A percentile compares a stretch with the other conserved stretches of the same genome.
phyloP scores from a whole-genome alignment of 2,329 filamentous ascomycete genomes.

The Pezicula rhizophila region DNA sequence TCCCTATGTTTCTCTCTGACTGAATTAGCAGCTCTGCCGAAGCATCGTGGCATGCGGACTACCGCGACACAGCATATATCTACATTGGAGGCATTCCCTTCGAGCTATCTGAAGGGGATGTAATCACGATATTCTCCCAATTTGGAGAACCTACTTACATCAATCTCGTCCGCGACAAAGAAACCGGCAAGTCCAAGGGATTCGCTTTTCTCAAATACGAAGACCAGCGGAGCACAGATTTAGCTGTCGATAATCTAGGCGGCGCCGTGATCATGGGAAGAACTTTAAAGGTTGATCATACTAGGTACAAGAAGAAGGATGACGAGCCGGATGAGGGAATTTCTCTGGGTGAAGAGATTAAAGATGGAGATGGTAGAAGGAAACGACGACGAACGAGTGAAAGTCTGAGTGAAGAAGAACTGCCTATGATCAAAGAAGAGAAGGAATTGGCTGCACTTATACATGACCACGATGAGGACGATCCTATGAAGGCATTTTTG shows the following conservation, averaged over 20 bases:
- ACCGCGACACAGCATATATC: slow-evolving; percentile 92
- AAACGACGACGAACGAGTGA: slow-evolving; percentile 26
- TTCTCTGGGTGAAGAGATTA: slow-evolving; percentile 35
- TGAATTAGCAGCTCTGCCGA: slow-evolving; percentile 57
- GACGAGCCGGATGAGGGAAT: slow-evolving; percentile 64
- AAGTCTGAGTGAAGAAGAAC: slow-evolving; percentile 34
- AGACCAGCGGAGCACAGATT: slow-evolving; percentile 89
- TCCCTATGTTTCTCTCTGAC: slow-evolving; percentile 7
- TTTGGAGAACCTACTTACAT: slow-evolving; percentile 92
- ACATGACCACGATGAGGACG: slow-evolving; percentile 82
- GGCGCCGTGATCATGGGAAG: slow-evolving; percentile 79
- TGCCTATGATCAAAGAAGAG: slow-evolving; percentile 75
- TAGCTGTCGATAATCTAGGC: slow-evolving; percentile 93
- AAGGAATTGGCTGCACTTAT: slow-evolving; percentile 70
- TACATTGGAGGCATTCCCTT: slow-evolving; percentile 93
- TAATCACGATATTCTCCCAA: slow-evolving; percentile 95
- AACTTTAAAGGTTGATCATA: slow-evolving; percentile 83
- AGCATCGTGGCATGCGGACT: slow-evolving; percentile 95
- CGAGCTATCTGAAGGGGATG: slow-evolving; percentile 89
- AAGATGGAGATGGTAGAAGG: slow-evolving; percentile 40
- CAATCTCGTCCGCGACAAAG: slow-evolving; percentile 88
- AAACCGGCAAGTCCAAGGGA: slow-evolving; percentile 89
- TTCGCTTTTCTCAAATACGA: slow-evolving; percentile 98
- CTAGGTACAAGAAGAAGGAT: slow-evolving; percentile 82
- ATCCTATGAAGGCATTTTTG: slow-evolving; percentile 92